These are phyloP conservation scores for Penicillium paradoxum DNA, from an alignment of 495 filamentous ascomycete species.

Conservation along the genomic window DNA sequence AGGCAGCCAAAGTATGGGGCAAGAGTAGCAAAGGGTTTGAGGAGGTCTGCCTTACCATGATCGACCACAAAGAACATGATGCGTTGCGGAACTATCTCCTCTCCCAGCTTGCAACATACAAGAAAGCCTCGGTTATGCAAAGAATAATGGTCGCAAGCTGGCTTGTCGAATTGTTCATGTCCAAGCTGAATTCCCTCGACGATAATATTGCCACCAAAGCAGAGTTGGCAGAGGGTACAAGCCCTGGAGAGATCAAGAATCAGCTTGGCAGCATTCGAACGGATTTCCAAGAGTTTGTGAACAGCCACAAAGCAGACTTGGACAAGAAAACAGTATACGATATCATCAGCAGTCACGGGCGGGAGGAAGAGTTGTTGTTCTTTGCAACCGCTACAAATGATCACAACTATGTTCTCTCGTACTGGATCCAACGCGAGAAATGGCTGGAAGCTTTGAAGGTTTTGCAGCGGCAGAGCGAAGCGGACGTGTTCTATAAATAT, in stretches of 20 bases:
- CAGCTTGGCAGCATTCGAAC: constrained; percentile 62
- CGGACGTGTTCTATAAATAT: constrained; percentile 92
- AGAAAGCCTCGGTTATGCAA: constrained; percentile 85
- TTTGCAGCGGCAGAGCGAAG: constrained; percentile 83
- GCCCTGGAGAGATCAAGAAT: constrained; percentile 62
- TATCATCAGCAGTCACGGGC: constrained; percentile 89
- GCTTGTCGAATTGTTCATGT: constrained; percentile 96
- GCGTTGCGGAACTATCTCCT: constrained; percentile 86
- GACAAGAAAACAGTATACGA: constrained; percentile 92
- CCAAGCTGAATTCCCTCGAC: constrained; percentile 89
- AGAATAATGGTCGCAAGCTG: constrained; percentile 91
- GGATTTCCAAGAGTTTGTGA: constrained; percentile 86
- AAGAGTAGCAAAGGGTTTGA: constrained; percentile 96
- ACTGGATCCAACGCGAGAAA: constrained; percentile 95
- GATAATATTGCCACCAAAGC: constrained; percentile 90
- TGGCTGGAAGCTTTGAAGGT: constrained; percentile 88
- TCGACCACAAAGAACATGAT: constrained; percentile 85
- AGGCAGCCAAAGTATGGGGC: constrained; percentile 86
- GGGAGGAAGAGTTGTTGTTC: constrained; percentile 85
- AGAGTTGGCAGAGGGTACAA: constrained; percentile 68
- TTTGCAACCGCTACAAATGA: constrained; percentile 85
- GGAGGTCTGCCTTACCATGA: constrained; percentile 85
- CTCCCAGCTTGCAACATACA: constrained; percentile 75
- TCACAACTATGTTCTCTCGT: constrained; percentile 88
- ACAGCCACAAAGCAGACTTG: constrained; percentile 75